Percentiles rank a stretch among this genome's conserved stretches.
Conservation (phyloP, 108 stramenopile species). For the Pseudonitzschia multiseries region DNA sequence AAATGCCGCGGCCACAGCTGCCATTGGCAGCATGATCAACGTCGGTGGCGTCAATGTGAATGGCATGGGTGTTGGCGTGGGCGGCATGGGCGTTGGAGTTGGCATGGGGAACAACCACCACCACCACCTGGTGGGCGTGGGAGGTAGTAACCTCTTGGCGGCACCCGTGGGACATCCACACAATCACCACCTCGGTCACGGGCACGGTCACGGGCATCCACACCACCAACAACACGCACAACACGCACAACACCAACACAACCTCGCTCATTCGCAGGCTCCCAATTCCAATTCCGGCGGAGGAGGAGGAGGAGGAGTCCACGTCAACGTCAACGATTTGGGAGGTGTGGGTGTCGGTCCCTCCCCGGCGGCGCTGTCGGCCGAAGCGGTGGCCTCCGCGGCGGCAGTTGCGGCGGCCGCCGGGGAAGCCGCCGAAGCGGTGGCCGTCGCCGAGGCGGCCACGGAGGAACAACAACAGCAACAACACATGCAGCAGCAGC, state of each 20-base stretch:
- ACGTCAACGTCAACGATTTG: neutral
- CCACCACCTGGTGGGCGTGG: no score
- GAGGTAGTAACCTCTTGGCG: no score
- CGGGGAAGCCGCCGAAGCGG: no score
- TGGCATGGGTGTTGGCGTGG: constrained; percentile 33
- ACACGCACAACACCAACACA: neutral
- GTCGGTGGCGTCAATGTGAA: constrained; percentile 5
- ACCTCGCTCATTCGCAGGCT: neutral
- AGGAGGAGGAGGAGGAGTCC: no score
- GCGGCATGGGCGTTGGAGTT: no score
- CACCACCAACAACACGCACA: no score
- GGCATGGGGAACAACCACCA: no score
- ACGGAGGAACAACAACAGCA: no score
- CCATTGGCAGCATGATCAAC: constrained; percentile 14
- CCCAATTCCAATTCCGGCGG: no score
- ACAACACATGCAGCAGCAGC: no score
- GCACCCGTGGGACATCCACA: constrained; percentile 26
- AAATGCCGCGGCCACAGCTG: constrained; percentile 22
- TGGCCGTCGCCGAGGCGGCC: no score
- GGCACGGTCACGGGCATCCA: neutral
- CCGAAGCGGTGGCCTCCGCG: neutral
- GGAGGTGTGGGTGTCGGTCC: neutral
- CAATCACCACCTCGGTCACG: neutral
- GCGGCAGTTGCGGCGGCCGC: constrained; percentile 6
- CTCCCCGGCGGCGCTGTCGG: neutral